phyloP scores from a whole-genome alignment of 306 rosid species.

The Quercus dentata region DNA sequence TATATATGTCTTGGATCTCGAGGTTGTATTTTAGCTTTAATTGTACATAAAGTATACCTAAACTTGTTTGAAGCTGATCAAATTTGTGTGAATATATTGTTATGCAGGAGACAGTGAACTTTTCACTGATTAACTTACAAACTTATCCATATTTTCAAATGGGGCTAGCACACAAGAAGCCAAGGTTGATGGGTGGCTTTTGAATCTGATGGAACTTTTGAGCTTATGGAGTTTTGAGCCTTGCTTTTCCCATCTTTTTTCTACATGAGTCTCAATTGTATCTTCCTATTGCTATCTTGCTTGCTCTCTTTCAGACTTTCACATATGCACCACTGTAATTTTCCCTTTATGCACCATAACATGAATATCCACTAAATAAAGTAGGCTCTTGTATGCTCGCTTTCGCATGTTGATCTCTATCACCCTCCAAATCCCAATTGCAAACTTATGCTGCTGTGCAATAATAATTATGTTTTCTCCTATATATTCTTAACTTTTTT shows the following conservation, averaged over 20 bases:
- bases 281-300: not conserved
- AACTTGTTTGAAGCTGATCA: not conserved
- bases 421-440: not conserved
- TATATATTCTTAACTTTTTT: no score
- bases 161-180: conserved; percentile 7
- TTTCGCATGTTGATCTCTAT: not conserved
- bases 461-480: no score
- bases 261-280: not conserved
- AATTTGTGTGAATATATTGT: not conserved
- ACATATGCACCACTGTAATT: not conserved
- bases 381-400: not conserved
- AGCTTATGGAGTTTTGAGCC: conserved; percentile 39
- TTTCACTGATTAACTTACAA: conserved; percentile 43
- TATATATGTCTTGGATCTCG: no score
- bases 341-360: not conserved
- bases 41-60: not conserved
- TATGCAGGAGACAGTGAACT: conserved; percentile 61
- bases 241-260: conserved; percentile 19
- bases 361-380: not conserved
- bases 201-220: conserved; percentile 50
- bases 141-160: conserved; percentile 51
- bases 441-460: no score
- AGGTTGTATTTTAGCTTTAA: no score
- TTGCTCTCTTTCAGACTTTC: not conserved
- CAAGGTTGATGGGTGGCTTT: conserved; percentile 49